Conservation (phyloP, 306 rosid genomes). For the Rosa lucieae region DNA sequence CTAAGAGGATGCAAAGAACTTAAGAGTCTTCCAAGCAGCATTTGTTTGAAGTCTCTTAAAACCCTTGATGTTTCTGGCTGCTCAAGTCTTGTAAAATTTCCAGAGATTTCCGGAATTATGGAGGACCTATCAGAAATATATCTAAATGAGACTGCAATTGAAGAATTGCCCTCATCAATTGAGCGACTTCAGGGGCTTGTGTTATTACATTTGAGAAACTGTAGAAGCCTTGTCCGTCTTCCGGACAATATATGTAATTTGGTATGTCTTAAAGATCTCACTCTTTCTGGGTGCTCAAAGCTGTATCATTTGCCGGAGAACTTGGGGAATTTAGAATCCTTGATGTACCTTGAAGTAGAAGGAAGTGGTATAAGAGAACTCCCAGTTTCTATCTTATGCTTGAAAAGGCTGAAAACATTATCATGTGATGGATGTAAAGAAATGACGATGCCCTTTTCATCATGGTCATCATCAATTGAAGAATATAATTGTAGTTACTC, state of each 20-base stretch:
- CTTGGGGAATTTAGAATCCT: neutral
- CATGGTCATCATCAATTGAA: neutral
- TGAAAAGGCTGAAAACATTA: neutral
- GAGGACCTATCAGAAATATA: neutral
- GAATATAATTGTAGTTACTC: neutral
- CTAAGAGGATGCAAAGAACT: slow-evolving; percentile 3
- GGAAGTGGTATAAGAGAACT: neutral
- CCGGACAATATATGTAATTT: neutral
- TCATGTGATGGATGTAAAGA: neutral
- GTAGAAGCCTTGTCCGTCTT: neutral
- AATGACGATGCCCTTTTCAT: neutral
- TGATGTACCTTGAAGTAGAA: neutral
- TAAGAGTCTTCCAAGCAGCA: neutral
- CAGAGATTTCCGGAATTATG: slow-evolving; percentile 22
- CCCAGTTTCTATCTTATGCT: neutral
- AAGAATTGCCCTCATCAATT: neutral
- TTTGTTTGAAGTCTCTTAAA: neutral
- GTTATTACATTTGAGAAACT: neutral
- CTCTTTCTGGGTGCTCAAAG: neutral
- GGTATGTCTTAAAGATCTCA: neutral
- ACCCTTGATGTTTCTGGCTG: neutral
- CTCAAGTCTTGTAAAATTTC: neutral
- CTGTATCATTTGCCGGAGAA: neutral
- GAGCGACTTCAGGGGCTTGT: neutral
- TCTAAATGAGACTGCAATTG: neutral